Evolutionary conservation across 371 early-diverging fungal species (phyloP), one percentile per base, ranked within the genome.

Genomic region (Apophysomyces variabilis): DNA sequence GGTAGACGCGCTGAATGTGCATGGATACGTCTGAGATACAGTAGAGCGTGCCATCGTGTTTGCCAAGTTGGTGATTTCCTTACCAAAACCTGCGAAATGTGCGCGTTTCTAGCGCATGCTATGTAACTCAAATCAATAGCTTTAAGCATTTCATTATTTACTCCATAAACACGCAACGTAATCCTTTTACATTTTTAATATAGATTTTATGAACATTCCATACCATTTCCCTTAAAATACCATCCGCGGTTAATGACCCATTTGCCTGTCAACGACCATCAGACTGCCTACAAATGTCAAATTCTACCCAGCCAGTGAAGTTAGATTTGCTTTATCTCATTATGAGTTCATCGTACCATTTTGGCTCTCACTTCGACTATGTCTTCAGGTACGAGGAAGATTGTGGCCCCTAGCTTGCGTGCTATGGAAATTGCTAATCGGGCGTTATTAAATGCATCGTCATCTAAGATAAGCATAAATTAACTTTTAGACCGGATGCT

Each of bases 351-450:
- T 16, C 56, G 74, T 75, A 82, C 89, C 93, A 94, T 93, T 83
- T 93, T 94, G 66, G 93, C 86, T 73, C 92, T 88, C 58, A 92
- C 92, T 77, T 96, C 97, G 47, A 95, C 90, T 75, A 97, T 96
- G 80, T 97, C 97, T 82, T 97, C 97, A 5, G 97, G 97, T 44
- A 96, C 83, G 47, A 96, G 86, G 76, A 96, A 97, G 71, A 97
- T 96, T 44, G 96, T 94, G 7, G 97, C 96, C 38, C 97, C 97
- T 60, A 97, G 80, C 81, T 96, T 96, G 75, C 97, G 90, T 14
- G 97, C 97, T 79, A 96, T 93, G 6, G 96, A 96, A 57, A 97
- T 96, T 59, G 96, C 95, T 65, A 96, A 95, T 71, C 93, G 91
- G 58, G 95, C 94, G 69, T 96, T 97, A 67, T 91, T 69, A 77